Evolutionary conservation across 164 flowering plant genomes (phyloP), one percentile per base, ranked within the genome.

Genomic region (Nelumbo lutea): DNA sequence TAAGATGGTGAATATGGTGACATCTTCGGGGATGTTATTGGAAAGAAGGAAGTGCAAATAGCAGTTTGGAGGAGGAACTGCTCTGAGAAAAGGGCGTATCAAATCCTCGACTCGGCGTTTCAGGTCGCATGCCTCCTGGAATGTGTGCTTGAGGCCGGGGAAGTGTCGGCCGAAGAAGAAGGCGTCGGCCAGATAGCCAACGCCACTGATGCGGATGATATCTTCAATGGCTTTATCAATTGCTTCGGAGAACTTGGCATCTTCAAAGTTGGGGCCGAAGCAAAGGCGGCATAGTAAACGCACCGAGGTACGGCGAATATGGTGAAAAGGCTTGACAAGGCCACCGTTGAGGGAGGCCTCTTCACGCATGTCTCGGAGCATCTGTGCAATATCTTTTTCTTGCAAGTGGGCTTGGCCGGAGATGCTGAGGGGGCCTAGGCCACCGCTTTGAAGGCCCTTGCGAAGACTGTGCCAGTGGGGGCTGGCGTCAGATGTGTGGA

Each of bases 141-240:
- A 48, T 3, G 66, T 48, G 5, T 46, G 46, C 9, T 63, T 63
- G 8, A 43, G 66, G 45, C 66, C 45, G 0, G 66, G 66, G 44
- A 63, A 45, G 4, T 63, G 45, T 38, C 45, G 44, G 1, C 51
- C 66, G 1, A 43, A 63, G 10, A 15, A 44, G 15, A 63, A 63
- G 8, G 66, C 66, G 4, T 63, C 66, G 0, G 66, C 66, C 1
- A 63, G 53, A 7, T 38, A 48, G 45, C 52, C 66, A n/a, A 43
- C 44, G 15, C 66, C 66, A 9, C 53, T 45, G 9, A 63, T 46
- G 5, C 53, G 66, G 5, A 63, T 63, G 13, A 63, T 14, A 7
- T 63, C 66, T 63, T 63, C 66, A 13, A 63, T 46, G 5, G 66
- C 66, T 15, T 45, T 48, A 45, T 63, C 51, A 41, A 63, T 63